Conservation (phyloP, 1,284 basidiomycete genomes). For the Ganoderma resinaceum region DNA sequence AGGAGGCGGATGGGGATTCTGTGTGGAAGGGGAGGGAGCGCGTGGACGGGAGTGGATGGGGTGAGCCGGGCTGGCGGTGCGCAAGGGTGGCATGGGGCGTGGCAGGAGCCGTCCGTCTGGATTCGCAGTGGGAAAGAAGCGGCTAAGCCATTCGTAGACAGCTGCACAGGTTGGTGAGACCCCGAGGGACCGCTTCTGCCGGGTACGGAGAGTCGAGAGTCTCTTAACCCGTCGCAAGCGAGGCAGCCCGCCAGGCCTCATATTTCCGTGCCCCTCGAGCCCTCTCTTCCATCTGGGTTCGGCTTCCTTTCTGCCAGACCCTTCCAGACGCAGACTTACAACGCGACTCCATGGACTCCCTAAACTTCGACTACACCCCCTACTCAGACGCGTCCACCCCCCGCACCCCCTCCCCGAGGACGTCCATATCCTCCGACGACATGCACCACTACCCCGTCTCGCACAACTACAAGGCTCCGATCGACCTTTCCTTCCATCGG, state of each 20-base stretch:
- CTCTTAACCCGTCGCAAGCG: slow-evolving; percentile 21
- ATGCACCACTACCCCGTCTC: slow-evolving; percentile 47
- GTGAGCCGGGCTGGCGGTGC: slow-evolving; percentile 18
- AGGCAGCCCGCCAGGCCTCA: slow-evolving; percentile 16
- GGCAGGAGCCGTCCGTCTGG: slow-evolving; percentile 23
- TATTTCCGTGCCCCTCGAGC: slow-evolving; percentile 24
- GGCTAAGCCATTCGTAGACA: slow-evolving; percentile 27
- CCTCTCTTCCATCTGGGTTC: slow-evolving; percentile 23
- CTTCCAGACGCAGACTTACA: slow-evolving; percentile 25
- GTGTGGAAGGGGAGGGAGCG: slow-evolving; percentile 18
- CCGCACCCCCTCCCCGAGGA: slow-evolving; percentile 70
- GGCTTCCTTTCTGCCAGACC: slow-evolving; percentile 33
- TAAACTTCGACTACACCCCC: slow-evolving; percentile 67
- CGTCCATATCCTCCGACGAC: slow-evolving; percentile 47
- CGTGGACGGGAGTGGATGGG: slow-evolving; percentile 12
- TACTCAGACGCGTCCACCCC: slow-evolving; percentile 72
- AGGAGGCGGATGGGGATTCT: slow-evolving; percentile 2
- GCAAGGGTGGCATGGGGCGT: slow-evolving; percentile 29
- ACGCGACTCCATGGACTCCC: slow-evolving; percentile 56
- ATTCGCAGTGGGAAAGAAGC: slow-evolving; percentile 27
- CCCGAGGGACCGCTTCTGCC: slow-evolving; percentile 25
- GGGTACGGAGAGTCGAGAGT: slow-evolving; percentile 7
- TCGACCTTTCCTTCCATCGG: slow-evolving; percentile 56
- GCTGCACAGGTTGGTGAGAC: slow-evolving; percentile 31
- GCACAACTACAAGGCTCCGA: slow-evolving; percentile 46